A percentile compares a stretch with the other conserved stretches of the same genome.
Evolutionary conservation across 257 asterid species (phyloP).

Genomic region (Fraxinus anomala): DNA sequence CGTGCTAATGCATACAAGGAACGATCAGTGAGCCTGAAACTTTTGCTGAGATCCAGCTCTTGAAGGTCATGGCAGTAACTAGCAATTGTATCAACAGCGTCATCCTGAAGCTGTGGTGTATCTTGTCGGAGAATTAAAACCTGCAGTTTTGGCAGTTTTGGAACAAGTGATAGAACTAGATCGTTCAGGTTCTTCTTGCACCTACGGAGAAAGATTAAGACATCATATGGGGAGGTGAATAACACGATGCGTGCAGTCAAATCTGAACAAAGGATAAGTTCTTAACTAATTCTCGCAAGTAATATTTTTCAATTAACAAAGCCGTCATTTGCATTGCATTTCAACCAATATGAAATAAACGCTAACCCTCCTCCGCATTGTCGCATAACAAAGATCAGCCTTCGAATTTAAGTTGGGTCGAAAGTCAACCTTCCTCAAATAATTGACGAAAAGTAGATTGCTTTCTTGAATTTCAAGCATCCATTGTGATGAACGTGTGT

Average conservation of each 20-base stretch:
- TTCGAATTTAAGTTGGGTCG: neutral
- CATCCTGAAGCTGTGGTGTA: conserved; percentile 77
- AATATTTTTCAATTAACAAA: too few species aligned
- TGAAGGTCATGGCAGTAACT: conserved; percentile 66
- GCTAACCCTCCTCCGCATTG: too few species aligned
- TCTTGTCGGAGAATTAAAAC: conserved; percentile 75
- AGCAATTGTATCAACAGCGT: conserved; percentile 69
- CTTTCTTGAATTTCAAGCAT: conserved; percentile 5
- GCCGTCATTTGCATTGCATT: too few species aligned
- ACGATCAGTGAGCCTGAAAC: conserved; percentile 75
- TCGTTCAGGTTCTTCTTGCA: conserved; percentile 90
- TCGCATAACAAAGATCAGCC: too few species aligned
- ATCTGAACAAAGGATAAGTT: too few species aligned
- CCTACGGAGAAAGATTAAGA: conserved; percentile 42
- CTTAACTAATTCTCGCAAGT: too few species aligned
- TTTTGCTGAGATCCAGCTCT: conserved; percentile 92
- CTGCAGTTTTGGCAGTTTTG: conserved; percentile 76
- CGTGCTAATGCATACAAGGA: conserved; percentile 78
- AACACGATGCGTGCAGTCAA: too few species aligned
- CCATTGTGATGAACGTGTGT: neutral
- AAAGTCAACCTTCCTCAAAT: neutral
- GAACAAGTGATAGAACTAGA: conserved; percentile 70
- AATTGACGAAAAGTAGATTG: neutral
- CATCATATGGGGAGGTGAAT: too few species aligned
- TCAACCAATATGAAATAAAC: too few species aligned